Base-by-base conservation (phyloP, 2,329 filamentous ascomycete species). In the Fusarium sambucinum region DNA sequence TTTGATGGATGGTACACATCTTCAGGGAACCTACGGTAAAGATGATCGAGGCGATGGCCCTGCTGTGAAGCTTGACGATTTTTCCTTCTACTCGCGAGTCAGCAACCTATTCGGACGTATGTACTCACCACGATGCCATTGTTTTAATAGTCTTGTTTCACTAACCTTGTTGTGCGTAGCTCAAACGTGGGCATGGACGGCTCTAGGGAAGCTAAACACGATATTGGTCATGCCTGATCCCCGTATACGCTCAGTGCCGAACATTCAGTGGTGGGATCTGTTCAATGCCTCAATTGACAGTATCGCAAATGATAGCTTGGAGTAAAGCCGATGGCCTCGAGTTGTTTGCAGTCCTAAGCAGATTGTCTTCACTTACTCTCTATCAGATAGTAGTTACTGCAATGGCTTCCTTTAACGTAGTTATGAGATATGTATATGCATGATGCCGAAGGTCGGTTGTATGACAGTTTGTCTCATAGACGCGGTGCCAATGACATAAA, bases 161-260 rank as follows among this genome's bases (percentile, higher is more conserved):
- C 21, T 45, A 2, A 53, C 8, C 8, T 16, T 8, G 19, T 4
- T 14, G 3, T 8, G 6, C 4, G 9, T 17, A 61, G 58, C 58
- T 27, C 58, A 61, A 44, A 38, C 38, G 11, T 61, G 55, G 58
- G 44, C 38, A 9, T 60, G 55, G 55, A 53, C 45, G 16, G 56
- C 40, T 14, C 37, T 42, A 4, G 45, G 32, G 3, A 61, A 53
- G 4, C 13, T 61, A 1, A 59, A 61, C 6, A 8, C 37, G 1
- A 40, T 53, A 23, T 17, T 60, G 10, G 55, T 53, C 3, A 53
- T 60, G 55, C 55, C 58, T 5, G 45, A 61, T 25, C 45, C 55
- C 1, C 58, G 55, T 6, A 21, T 38, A 2, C 45, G 55, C 3
- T 61, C 40, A 1, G 32, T 61, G 17, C 45, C 21, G 2, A 45